A percentile compares a stretch with the other conserved stretches of the same genome.
Evolutionary conservation across 208 protist species (phyloP).

Genomic region (Cochliopodium minus): DNA sequence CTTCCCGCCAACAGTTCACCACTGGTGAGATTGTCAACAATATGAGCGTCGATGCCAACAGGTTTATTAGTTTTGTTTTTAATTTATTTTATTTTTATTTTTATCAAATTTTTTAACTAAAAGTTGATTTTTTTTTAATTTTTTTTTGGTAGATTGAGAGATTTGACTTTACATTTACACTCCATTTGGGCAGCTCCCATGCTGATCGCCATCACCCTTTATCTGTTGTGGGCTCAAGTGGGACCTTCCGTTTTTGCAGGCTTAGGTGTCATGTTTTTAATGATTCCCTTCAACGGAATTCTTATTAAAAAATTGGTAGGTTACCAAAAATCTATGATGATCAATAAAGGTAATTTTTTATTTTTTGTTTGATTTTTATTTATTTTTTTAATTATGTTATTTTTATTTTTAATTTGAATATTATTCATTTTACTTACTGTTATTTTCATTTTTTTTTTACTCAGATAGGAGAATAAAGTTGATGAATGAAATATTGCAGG

Average conservation of each 20-base stretch:
- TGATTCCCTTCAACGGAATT: slow-evolving; percentile 22
- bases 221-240: neutral
- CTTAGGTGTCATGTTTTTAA: slow-evolving; percentile 24
- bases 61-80: neutral
- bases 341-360: slow-evolving; percentile 18
- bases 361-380: too few relatives aligned
- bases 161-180: slow-evolving; percentile 30
- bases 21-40: slow-evolving; percentile 1
- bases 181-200: slow-evolving; percentile 31
- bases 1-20: neutral
- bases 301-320: slow-evolving; percentile 10
- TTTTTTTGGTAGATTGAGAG: too few relatives aligned
- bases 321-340: slow-evolving; percentile 4
- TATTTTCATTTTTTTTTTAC: neutral
- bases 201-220: slow-evolving; percentile 22
- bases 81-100: too few relatives aligned
- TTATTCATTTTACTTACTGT: neutral
- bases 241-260: slow-evolving; percentile 22
- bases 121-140: too few relatives aligned
- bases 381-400: too few relatives aligned
- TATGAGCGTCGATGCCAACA: neutral
- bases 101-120: too few relatives aligned
- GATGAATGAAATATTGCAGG: slow-evolving; percentile 13
- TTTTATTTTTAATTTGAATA: neutral
- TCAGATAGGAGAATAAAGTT: slow-evolving; percentile 4